Percentiles rank a stretch among this genome's conserved stretches.
Evolutionary conservation across 1,284 basidiomycete species (phyloP).

Genomic region (Cryptococcus depauperatus): DNA sequence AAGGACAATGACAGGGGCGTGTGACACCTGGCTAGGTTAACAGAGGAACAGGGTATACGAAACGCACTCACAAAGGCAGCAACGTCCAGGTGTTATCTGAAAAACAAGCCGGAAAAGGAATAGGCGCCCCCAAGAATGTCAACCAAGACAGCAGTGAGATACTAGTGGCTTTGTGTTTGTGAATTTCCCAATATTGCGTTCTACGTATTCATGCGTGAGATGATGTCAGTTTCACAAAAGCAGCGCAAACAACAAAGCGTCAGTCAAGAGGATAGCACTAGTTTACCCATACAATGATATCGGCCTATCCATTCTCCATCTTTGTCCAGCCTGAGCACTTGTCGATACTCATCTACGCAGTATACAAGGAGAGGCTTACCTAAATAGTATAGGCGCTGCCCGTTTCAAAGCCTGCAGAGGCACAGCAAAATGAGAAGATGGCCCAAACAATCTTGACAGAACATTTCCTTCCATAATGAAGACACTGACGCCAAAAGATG

Average conservation of each 20-base stretch:
- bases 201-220: not conserved
- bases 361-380: constrained; percentile 37
- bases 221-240: not conserved
- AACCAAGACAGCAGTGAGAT: constrained; percentile 66
- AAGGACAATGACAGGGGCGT: constrained; percentile 49
- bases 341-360: not conserved
- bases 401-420: constrained; percentile 55
- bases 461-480: constrained; percentile 51
- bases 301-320: constrained; percentile 49
- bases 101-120: constrained; percentile 58
- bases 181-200: constrained; percentile 59
- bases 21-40: constrained; percentile 27
- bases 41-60: not conserved
- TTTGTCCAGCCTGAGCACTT: constrained; percentile 45
- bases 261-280: constrained; percentile 55
- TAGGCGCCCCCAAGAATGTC: constrained; percentile 68
- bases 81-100: constrained; percentile 59
- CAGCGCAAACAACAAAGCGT: constrained; percentile 53
- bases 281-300: constrained; percentile 60
- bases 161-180: constrained; percentile 61
- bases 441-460: constrained; percentile 45
- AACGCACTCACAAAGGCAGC: constrained; percentile 57
- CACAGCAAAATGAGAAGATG: constrained; percentile 42
- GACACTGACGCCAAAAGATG: constrained; percentile 60
- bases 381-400: constrained; percentile 56